These are phyloP conservation scores for Rubia yunnanensis DNA, from an alignment of 257 asterid species.

Conservation along the genomic window DNA sequence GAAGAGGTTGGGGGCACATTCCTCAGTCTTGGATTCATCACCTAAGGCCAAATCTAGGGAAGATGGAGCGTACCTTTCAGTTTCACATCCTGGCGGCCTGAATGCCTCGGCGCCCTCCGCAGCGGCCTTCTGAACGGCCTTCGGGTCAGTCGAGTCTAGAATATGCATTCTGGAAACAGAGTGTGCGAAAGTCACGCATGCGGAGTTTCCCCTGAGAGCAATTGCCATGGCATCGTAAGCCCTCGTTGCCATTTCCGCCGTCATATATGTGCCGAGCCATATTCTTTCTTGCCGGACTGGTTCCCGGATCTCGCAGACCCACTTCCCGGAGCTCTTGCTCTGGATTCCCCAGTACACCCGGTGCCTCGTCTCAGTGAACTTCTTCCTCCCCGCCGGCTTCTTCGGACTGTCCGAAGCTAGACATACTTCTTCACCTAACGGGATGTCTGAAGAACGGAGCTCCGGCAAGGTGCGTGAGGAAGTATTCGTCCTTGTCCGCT, in stretches of 20 bases:
- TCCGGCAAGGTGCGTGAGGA: too few species aligned
- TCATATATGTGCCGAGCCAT: conserved; percentile 68
- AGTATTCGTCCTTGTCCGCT: too few species aligned
- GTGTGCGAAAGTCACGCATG: conserved; percentile 59
- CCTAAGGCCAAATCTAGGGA: too few species aligned
- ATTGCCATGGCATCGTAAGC: conserved; percentile 73
- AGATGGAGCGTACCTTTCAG: too few species aligned
- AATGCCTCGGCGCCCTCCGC: conserved; percentile 50
- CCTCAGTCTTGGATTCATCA: too few species aligned
- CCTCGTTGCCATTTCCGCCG: conserved; percentile 63
- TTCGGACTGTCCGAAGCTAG: conserved; percentile 58
- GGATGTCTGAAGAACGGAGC: neutral
- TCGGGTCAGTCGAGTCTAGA: conserved; percentile 40
- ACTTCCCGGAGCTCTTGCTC: conserved; percentile 43
- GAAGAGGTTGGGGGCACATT: neutral
- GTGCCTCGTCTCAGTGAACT: conserved; percentile 63
- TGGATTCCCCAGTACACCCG: conserved; percentile 59
- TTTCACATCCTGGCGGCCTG: conserved; percentile 12
- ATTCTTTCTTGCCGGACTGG: conserved; percentile 62
- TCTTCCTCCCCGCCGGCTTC: conserved; percentile 49
- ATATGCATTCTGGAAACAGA: conserved; percentile 46
- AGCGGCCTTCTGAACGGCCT: conserved; percentile 54
- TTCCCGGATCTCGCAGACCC: conserved; percentile 68
- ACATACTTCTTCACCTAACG: too few species aligned
- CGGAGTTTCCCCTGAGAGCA: conserved; percentile 48